A percentile compares a stretch with the other conserved stretches of the same genome.
Conservation (phyloP, 768 basidiomycete species). For the Pleurotus tuoliensis region DNA sequence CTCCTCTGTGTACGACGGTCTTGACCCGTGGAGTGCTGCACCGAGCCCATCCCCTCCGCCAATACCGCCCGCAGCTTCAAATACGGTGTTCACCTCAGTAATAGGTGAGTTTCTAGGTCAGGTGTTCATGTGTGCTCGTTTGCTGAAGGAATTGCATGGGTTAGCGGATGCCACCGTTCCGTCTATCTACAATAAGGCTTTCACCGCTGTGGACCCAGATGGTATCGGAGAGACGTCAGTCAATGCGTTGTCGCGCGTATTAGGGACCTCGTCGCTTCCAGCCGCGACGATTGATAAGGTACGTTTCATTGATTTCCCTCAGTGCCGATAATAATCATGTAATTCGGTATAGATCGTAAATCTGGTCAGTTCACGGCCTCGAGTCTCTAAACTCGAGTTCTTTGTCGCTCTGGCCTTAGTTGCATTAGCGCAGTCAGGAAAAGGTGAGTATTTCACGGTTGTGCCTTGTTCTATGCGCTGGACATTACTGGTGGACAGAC, state of each 20-base stretch:
- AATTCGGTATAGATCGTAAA: conserved; percentile 71
- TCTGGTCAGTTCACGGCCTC: conserved; percentile 74
- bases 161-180: conserved; percentile 81
- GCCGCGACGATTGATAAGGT: conserved; percentile 84
- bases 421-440: conserved; percentile 78
- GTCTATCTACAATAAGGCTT: conserved; percentile 69
- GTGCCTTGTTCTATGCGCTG: conserved; percentile 2
- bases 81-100: conserved; percentile 57
- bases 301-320: conserved; percentile 10
- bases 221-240: conserved; percentile 78
- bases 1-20: conserved; percentile 70
- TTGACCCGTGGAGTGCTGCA: conserved; percentile 76
- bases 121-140: background rate
- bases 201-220: conserved; percentile 66
- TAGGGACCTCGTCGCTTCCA: conserved; percentile 74
- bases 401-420: conserved; percentile 88
- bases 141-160: background rate
- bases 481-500: conserved; percentile 38
- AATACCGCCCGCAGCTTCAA: conserved; percentile 42
- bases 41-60: conserved; percentile 71
- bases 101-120: conserved; percentile 44
- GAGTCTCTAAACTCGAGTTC: conserved; percentile 87
- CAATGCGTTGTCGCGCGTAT: conserved; percentile 74
- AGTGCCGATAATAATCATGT: conserved; percentile 6
- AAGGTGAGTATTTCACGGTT: conserved; percentile 44